These are phyloP conservation scores for Paecilomyces dactylethromorphus DNA, from an alignment of 2,329 filamentous ascomycete species.

Conservation along the genomic window DNA sequence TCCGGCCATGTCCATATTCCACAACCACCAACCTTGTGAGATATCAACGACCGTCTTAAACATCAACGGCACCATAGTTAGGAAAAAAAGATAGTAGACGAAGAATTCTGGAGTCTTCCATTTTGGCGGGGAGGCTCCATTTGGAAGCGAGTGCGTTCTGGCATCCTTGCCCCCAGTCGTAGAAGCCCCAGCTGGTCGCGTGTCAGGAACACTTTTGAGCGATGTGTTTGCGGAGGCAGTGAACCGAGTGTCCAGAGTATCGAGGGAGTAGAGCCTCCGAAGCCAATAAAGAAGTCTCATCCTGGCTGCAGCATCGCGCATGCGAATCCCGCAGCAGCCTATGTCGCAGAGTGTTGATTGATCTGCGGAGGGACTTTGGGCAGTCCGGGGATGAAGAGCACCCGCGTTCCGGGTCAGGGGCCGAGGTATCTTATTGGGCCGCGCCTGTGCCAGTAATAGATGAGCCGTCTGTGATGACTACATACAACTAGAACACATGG, in stretches of 20 bases:
- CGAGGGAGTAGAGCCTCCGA: constrained; percentile 54
- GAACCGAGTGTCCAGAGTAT: constrained; percentile 67
- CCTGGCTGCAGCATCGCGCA: constrained; percentile 23
- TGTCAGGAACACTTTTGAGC: constrained; percentile 53
- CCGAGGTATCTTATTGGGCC: background rate
- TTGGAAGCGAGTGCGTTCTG: constrained; percentile 33
- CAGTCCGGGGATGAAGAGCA: background rate
- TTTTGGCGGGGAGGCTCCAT: constrained; percentile 56
- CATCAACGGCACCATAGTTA: constrained; percentile 70
- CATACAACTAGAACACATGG: background rate
- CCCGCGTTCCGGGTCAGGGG: background rate
- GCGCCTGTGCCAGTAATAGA: background rate
- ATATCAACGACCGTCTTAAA: constrained; percentile 84
- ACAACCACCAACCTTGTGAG: constrained; percentile 61
- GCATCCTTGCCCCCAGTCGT: constrained; percentile 20
- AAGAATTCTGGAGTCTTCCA: constrained; percentile 86
- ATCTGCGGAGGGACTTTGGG: background rate
- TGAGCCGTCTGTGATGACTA: background rate
- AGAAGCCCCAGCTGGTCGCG: constrained; percentile 30
- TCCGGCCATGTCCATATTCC: background rate
- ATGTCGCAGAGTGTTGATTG: background rate
- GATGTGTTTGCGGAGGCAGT: constrained; percentile 64
- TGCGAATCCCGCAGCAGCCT: background rate
- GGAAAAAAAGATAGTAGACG: constrained; percentile 67
- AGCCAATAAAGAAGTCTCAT: constrained; percentile 44